A percentile compares a stretch with the other conserved stretches of the same genome.
Evolutionary conservation across 208 protist genomes (phyloP).

Genomic region (Trypanosoma theileri): DNA sequence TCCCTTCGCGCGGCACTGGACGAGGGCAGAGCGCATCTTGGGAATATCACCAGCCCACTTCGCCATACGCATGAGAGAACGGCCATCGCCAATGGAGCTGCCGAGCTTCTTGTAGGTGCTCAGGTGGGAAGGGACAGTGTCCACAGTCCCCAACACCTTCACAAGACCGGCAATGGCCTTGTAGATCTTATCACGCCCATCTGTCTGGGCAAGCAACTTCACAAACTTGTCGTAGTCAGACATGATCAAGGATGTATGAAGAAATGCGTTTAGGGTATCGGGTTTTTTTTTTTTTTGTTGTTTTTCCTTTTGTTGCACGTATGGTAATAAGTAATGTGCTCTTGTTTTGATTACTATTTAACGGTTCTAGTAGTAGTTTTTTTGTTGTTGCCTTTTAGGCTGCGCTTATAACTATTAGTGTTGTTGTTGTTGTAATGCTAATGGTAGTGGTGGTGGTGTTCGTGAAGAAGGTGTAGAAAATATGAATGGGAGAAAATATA

Average conservation of each 20-base stretch:
- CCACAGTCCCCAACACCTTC: conserved; percentile 70
- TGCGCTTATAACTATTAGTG: too few relatives aligned
- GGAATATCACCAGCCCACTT: conserved; percentile 86
- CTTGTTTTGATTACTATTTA: too few relatives aligned
- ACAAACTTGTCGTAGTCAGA: conserved; percentile 78
- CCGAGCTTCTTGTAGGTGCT: conserved; percentile 58
- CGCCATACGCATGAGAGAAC: conserved; percentile 90
- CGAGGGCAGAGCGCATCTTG: conserved; percentile 72
- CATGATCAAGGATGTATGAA: conserved; percentile 33
- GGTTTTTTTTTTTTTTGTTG: background rate
- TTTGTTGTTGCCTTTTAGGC: too few relatives aligned
- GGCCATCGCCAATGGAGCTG: conserved; percentile 76
- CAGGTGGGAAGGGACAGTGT: conserved; percentile 31
- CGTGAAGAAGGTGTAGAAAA: background rate
- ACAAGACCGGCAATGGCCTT: conserved; percentile 79
- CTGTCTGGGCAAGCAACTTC: conserved; percentile 83
- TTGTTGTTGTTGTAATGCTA: too few relatives aligned
- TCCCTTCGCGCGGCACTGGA: conserved; percentile 38
- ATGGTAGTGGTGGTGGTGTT: too few relatives aligned
- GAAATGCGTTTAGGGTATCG: background rate
- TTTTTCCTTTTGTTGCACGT: too few relatives aligned
- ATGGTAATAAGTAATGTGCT: too few relatives aligned
- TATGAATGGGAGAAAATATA: background rate
- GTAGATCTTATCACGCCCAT: conserved; percentile 93
- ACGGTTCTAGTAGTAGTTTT: too few relatives aligned